A percentile compares a stretch with the other conserved stretches of the same genome.
Conservation (phyloP, 2,329 filamentous ascomycete genomes). For the Fusarium subtropicale region DNA sequence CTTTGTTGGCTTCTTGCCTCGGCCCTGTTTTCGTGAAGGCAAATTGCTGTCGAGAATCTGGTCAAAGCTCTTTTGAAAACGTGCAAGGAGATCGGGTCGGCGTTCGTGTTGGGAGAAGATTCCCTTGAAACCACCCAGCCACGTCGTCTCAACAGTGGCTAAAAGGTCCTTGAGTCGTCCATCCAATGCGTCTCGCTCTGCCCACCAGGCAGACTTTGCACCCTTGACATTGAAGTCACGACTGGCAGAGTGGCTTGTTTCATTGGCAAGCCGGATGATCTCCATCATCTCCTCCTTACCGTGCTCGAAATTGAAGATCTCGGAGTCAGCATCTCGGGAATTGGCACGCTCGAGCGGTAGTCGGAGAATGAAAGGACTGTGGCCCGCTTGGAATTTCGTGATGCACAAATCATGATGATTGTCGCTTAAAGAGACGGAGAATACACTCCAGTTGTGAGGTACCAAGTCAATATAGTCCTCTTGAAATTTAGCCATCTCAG, state of each 20-base stretch:
- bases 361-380: slow-evolving; percentile 85
- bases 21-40: slow-evolving; percentile 78
- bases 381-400: slow-evolving; percentile 81
- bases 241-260: slow-evolving; percentile 76
- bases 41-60: slow-evolving; percentile 84
- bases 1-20: slow-evolving; percentile 64
- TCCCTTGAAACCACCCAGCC: slow-evolving; percentile 94
- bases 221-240: slow-evolving; percentile 79
- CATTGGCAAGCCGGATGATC: slow-evolving; percentile 84
- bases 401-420: slow-evolving; percentile 86
- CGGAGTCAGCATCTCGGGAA: slow-evolving; percentile 79
- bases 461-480: slow-evolving; percentile 87
- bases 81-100: slow-evolving; percentile 72
- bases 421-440: slow-evolving; percentile 88
- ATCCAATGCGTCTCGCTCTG: slow-evolving; percentile 83
- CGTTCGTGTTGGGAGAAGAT: slow-evolving; percentile 84
- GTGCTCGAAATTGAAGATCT: slow-evolving; percentile 85
- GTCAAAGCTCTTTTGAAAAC: slow-evolving; percentile 83
- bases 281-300: slow-evolving; percentile 83
- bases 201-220: slow-evolving; percentile 89
- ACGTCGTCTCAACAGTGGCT: slow-evolving; percentile 87
- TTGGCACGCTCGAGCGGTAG: slow-evolving; percentile 86
- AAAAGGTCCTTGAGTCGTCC: slow-evolving; percentile 80
- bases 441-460: slow-evolving; percentile 82
- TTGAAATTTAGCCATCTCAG: slow-evolving; percentile 75